Evolutionary conservation across 306 rosid genomes (phyloP), one percentile per base, ranked within the genome.

Genomic region (Argentina anserina): DNA sequence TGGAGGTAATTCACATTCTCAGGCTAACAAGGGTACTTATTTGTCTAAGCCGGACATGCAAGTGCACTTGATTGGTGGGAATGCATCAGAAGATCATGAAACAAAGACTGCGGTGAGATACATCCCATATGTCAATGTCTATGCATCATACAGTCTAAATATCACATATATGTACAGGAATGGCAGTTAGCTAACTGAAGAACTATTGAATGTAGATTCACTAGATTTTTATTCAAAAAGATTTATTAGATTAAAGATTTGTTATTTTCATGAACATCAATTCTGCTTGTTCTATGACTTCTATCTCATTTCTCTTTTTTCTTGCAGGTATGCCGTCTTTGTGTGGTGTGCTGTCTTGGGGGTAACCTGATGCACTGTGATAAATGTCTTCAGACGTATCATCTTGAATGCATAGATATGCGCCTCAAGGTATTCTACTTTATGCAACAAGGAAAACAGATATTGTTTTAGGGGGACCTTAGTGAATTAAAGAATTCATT

Each of bases 61-160:
- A 46, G 75, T 67, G 58, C 74, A 37, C 23, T 71, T 63, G 78
- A 76, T 72, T 70, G 67, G 31, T 55, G 78, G 61, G 69, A 55
- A 49, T 62, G n/a, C 79, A 60, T 63, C 78, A 50, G 79, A 81
- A 78, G 74, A 76, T 49, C 70, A 73, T 68, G 71, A 72, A 50
- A 80, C 70, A 66, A 75, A 78, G 69, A 72, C 78, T 41, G 10
- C 0, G 80, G 89, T 86, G 77, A 86, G 90, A 28, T 45, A 28
- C 12, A 43, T 28, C 10, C 31, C 2, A n/a, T 18, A 45, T 28
- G 58, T 15, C 14, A 9, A 18, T 67, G 45, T 64, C 31, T 64
- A 15, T 61, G 42, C 42, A 6, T n/a, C 18, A 12, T 64, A 20
- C 68, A 5, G 4, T 37, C 18, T 64, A 42, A 10, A 29, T 64